phyloP scores from a whole-genome alignment of 1,284 basidiomycete genomes.

The Rhodotorula sp. region DNA sequence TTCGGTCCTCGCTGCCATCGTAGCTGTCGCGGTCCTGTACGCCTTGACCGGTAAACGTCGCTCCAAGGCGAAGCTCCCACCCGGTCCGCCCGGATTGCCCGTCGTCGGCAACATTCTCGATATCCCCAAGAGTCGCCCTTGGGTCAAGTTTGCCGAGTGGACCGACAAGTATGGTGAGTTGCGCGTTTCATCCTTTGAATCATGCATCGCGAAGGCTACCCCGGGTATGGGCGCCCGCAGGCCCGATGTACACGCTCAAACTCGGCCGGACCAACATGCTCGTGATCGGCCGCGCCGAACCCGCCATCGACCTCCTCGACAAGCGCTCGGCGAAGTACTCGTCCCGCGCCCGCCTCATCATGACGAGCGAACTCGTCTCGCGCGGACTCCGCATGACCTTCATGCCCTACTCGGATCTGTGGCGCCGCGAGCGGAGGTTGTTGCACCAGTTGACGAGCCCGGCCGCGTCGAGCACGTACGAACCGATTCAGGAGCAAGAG shows the following conservation, averaged over 20 bases:
- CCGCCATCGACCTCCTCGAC: slow-evolving; percentile 47
- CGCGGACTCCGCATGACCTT: slow-evolving; percentile 45
- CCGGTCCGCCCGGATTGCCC: slow-evolving; percentile 23
- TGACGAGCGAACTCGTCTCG: slow-evolving; percentile 46
- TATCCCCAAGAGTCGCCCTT: slow-evolving; percentile 38
- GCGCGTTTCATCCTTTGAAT: neutral
- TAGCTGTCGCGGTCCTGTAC: neutral
- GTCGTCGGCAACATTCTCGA: slow-evolving; percentile 43
- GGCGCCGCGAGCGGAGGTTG: slow-evolving; percentile 44
- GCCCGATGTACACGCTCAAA: slow-evolving; percentile 45
- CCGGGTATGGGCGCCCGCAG: slow-evolving; percentile 7
- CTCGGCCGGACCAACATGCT: slow-evolving; percentile 41
- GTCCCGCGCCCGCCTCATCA: slow-evolving; percentile 44
- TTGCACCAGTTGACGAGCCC: slow-evolving; percentile 43
- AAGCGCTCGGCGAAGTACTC: slow-evolving; percentile 45
- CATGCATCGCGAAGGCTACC: neutral
- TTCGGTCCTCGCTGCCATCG: neutral
- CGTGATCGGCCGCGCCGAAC: slow-evolving; percentile 40
- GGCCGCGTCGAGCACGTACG: slow-evolving; percentile 23
- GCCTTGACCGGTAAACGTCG: neutral
- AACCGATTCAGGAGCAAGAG: slow-evolving; percentile 46
- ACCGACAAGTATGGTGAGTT: slow-evolving; percentile 36
- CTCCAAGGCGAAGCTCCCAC: slow-evolving; percentile 9
- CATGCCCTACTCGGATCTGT: slow-evolving; percentile 41
- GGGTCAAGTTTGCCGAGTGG: slow-evolving; percentile 45